Percentiles rank a stretch among this genome's conserved stretches.
These are phyloP conservation scores for Lactifluus volemus DNA, from an alignment of 768 basidiomycete genomes.

Conservation along the genomic window DNA sequence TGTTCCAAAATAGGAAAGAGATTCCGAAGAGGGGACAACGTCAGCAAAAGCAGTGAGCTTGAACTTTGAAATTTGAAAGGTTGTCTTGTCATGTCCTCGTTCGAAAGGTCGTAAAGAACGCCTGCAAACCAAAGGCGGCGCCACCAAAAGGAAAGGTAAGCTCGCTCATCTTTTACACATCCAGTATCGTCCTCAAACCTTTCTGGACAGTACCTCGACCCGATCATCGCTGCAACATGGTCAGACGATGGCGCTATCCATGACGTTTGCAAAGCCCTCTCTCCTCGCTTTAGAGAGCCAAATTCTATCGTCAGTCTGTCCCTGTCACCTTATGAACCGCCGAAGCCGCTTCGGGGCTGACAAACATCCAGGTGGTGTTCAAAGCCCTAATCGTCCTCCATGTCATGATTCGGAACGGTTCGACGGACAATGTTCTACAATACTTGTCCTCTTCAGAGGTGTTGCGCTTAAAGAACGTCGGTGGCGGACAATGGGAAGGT, in stretches of 20 bases:
- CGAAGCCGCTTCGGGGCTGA: neutral
- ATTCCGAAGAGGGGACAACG: neutral
- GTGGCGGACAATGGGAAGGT: slow-evolving; percentile 88
- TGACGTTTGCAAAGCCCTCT: slow-evolving; percentile 85
- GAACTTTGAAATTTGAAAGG: neutral
- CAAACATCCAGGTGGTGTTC: slow-evolving; percentile 74
- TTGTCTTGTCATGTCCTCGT: slow-evolving; percentile 46
- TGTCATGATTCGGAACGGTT: slow-evolving; percentile 94
- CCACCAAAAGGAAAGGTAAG: slow-evolving; percentile 90
- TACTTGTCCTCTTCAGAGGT: slow-evolving; percentile 78
- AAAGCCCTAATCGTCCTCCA: slow-evolving; percentile 94
- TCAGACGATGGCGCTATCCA: slow-evolving; percentile 87
- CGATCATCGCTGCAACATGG: slow-evolving; percentile 95
- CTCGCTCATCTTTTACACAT: slow-evolving; percentile 28
- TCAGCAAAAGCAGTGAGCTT: neutral
- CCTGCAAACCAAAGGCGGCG: slow-evolving; percentile 95
- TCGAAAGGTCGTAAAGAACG: slow-evolving; percentile 93
- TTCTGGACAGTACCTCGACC: slow-evolving; percentile 75
- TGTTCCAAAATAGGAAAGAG: neutral
- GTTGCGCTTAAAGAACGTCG: slow-evolving; percentile 74
- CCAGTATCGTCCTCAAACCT: neutral
- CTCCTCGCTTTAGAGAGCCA: slow-evolving; percentile 80
- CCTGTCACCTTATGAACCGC: neutral
- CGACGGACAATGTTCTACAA: slow-evolving; percentile 84
- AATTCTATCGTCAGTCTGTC: slow-evolving; percentile 67